These are phyloP conservation scores for Oidiodendron maius DNA, from an alignment of 495 filamentous ascomycete species.

Conservation along the genomic window DNA sequence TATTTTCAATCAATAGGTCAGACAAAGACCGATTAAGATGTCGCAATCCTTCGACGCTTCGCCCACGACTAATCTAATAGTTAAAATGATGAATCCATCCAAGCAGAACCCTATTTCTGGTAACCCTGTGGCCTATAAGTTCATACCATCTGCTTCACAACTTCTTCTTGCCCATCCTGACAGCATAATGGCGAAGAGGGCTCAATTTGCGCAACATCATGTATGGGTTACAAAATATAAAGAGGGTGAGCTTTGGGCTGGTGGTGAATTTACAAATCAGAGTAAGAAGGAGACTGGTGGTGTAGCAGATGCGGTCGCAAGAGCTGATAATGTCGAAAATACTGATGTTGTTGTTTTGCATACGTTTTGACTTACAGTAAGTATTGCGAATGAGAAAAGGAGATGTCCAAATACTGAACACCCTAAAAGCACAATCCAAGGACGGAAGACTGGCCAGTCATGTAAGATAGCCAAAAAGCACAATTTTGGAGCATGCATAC, in stretches of 20 bases:
- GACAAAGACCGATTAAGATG: conserved; percentile 50
- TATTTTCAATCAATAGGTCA: conserved; percentile 24
- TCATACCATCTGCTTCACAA: conserved; percentile 67
- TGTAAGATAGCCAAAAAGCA: conserved; percentile 32
- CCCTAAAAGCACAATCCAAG: conserved; percentile 43
- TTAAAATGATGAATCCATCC: conserved; percentile 71
- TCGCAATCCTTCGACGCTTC: conserved; percentile 62
- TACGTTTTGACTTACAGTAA: conserved; percentile 47
- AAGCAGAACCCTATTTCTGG: conserved; percentile 65
- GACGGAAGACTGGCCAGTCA: conserved; percentile 58
- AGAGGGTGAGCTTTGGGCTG: conserved; percentile 75
- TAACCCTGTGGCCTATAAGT: conserved; percentile 73
- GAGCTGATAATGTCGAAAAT: conserved; percentile 43
- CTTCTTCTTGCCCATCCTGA: conserved; percentile 66
- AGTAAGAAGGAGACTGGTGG: conserved; percentile 53
- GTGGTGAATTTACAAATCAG: conserved; percentile 84
- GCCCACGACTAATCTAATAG: conserved; percentile 55
- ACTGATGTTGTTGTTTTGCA: conserved; percentile 53
- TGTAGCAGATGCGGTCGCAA: conserved; percentile 44
- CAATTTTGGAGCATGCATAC: not conserved
- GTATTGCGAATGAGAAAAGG: not conserved
- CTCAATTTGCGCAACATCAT: conserved; percentile 76
- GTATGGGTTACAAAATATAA: conserved; percentile 75
- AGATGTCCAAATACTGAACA: not conserved
- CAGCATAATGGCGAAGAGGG: conserved; percentile 62